Base-by-base conservation (phyloP, 2,329 filamentous ascomycete species). In the Xylariomycetidae sp. region DNA sequence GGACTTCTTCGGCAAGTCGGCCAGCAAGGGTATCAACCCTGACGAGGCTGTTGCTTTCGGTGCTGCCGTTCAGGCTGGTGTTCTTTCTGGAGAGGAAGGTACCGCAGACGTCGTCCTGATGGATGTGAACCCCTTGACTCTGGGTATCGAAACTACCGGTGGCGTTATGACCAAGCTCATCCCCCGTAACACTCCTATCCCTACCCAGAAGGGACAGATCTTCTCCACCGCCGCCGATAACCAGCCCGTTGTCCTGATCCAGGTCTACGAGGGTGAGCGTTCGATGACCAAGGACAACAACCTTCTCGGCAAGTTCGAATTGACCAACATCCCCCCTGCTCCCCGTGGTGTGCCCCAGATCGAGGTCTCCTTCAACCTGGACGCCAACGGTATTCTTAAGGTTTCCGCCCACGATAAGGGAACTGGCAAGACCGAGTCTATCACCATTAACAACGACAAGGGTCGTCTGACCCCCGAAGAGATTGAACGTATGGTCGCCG, bases 401-500 rank as follows among this genome's bases (percentile, higher is more conserved):
- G 92, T 98, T 45, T 87, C 85, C 48, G 92, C 92, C 49, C 82
- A 85, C 57, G 92, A 98, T 69, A 97, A 97, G 84, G 92, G 89
- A 62, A 96, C 90, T 56, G 92, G 92, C 66, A 96, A 97, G 79
- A 80, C 78, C 45, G 88, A 98, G 76, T 88, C 85, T 45, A 97
- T 98, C 66, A 97, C 92, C 54, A 98, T 98, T 63, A 97, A 85
- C 71, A 97, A 98, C 72, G 92, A 98, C 72, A 97, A 97, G 82
- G 92, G 92, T 51, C 90, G 92, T 64, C 83, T 98, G 33, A 88
- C 85, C 54, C 84, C 85, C 58, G 92, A 98, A 53, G 92, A 98
- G 67, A 98, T 98, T 54, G 90, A 97, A 67, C 92, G 92, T 66
- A 98, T 98, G 92, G 88, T 98, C 46, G 82, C 84, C 51, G 92